A percentile compares a stretch with the other conserved stretches of the same genome.
These are phyloP conservation scores for Blastobotrys arbuscula DNA, from an alignment of 1,139 yeast species.

Conservation along the genomic window DNA sequence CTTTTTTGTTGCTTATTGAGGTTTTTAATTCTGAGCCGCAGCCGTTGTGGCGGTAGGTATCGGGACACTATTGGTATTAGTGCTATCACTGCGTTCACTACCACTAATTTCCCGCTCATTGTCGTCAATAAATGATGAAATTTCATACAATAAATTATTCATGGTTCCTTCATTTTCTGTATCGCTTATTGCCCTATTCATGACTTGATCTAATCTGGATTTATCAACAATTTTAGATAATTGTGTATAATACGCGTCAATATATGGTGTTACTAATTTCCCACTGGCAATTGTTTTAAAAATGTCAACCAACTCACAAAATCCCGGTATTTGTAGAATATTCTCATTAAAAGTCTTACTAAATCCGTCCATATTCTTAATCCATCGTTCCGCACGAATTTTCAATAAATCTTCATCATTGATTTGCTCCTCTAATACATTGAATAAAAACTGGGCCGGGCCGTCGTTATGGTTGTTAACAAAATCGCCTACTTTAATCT, in stretches of 20 bases:
- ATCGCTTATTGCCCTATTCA: background rate
- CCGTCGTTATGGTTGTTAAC: background rate
- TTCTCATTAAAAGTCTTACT: background rate
- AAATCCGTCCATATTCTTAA: background rate
- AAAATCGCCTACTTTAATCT: background rate
- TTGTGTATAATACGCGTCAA: background rate
- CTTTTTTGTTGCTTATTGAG: too few relatives aligned
- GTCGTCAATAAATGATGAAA: background rate
- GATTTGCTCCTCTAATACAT: background rate
- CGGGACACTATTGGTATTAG: background rate
- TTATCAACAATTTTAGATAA: background rate
- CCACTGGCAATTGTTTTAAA: background rate
- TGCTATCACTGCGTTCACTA: background rate
- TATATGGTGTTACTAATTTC: background rate
- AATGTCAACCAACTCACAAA: background rate
- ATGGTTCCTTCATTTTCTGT: background rate
- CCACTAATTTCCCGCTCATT: background rate
- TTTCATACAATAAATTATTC: background rate
- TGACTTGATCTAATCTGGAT: background rate
- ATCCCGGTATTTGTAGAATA: background rate
- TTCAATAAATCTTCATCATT: background rate
- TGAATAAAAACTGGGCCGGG: constrained; percentile 1
- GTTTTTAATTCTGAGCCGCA: background rate
- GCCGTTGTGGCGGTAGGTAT: background rate
- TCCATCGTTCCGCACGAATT: background rate